Base-by-base conservation (phyloP, 371 early-diverging fungal species). In the Syncephalis plumigaleata region DNA sequence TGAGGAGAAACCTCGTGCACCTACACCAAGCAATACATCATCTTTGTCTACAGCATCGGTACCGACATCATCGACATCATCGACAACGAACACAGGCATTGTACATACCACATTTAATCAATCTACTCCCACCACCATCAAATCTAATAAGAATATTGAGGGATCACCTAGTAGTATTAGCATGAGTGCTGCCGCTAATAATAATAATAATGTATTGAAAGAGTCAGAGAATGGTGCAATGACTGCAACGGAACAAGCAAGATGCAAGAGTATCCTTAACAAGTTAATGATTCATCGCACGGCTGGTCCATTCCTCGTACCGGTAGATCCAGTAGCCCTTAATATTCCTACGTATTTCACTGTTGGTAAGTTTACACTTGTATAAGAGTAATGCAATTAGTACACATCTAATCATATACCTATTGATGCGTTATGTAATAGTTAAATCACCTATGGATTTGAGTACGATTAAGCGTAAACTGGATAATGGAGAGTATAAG, bases 401-500 rank as follows among this genome's bases (percentile, higher is more conserved):
- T 21, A 21, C 44, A 31, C 17, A 48, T n/a, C 36, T 18, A 15
- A 15, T 9, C 16, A 18, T 21, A 0, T 44, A 45, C 4, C 31
- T 31, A 31, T 7, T 31, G 11, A 7, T 31, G 31, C 31, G 11
- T 31, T 31, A 31, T 31, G 11, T 31, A 31, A 79, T 98, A 36
- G 72, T 89, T 27, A 63, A 61, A 25, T 42, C 58, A 2, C 74
- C 77, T 2, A 74, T 74, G 73, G 72, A 70, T 13, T 73, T 77
- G 47, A 48, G 54, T n/a, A 73, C 70, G n/a, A 65, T 79, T 1
- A 25, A 56, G 2, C 49, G 63, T 1, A 70, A 67, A 48, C 24
- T 76, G n/a, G 58, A 57, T 5, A 31, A 36, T 0, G 60, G 65
- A 17, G 45, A 50, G 24, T 79, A 77, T 26, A 18, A 31, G 8